Evolutionary conservation across 768 basidiomycete species (phyloP).

Genomic region (Strobilomyces echinocephalus): DNA sequence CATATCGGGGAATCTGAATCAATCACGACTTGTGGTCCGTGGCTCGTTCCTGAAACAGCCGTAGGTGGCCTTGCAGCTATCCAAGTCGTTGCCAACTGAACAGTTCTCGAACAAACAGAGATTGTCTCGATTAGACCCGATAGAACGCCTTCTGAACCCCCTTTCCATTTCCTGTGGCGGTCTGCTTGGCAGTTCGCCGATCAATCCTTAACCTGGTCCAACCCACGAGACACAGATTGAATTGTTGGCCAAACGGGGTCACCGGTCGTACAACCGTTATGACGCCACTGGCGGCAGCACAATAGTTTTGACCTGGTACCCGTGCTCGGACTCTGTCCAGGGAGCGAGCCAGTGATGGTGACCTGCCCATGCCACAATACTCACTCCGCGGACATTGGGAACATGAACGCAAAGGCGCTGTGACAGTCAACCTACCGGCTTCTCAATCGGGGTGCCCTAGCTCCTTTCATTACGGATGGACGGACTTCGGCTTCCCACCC

Average conservation of each 20-base stretch:
- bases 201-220: constrained; percentile 16
- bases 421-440: constrained; percentile 13
- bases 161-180: constrained; percentile 5
- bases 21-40: neutral
- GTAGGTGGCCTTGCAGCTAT: constrained; percentile 4
- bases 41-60: constrained; percentile 29
- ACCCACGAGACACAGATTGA: constrained; percentile 5
- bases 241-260: neutral
- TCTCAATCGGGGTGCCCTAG: constrained; percentile 10
- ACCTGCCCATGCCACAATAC: too few relatives aligned
- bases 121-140: constrained; percentile 24
- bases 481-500: constrained; percentile 13
- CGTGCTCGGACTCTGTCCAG: constrained; percentile 14
- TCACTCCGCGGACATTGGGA: constrained; percentile 30
- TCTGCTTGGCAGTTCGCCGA: constrained; percentile 18
- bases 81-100: constrained; percentile 11
- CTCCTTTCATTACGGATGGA: constrained; percentile 21
- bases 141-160: constrained; percentile 16
- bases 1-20: constrained; percentile 27
- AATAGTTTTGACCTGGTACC: neutral
- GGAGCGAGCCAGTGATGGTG: too few relatives aligned
- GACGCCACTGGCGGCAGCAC: neutral
- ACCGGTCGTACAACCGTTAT: neutral
- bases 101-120: constrained; percentile 17
- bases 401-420: constrained; percentile 8